Percentiles rank a stretch among this genome's conserved stretches.
phyloP scores from a whole-genome alignment of 2,329 filamentous ascomycete species.

The Talaromyces islandicus region DNA sequence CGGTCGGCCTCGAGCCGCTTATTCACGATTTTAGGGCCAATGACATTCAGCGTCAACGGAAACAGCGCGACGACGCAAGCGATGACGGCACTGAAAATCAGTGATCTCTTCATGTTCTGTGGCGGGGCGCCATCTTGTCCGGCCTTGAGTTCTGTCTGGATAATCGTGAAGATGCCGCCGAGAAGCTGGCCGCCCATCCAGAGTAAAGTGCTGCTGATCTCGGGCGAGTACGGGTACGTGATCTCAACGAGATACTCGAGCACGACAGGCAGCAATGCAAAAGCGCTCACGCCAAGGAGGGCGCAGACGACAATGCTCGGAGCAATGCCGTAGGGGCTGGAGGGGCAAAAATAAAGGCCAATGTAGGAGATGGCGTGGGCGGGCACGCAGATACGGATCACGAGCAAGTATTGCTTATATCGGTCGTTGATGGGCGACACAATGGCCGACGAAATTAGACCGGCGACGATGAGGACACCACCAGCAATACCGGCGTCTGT shows the following conservation, averaged over 20 bases:
- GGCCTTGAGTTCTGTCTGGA: conserved; percentile 66
- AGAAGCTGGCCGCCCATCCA: conserved; percentile 84
- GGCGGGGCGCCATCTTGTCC: conserved; percentile 51
- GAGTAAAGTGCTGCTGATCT: conserved; percentile 74
- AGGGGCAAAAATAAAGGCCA: conserved; percentile 72
- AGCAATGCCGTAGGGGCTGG: conserved; percentile 41
- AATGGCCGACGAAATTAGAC: conserved; percentile 70
- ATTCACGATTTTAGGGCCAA: conserved; percentile 50
- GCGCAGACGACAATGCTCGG: conserved; percentile 69
- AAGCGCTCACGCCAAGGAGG: conserved; percentile 71
- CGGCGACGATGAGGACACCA: conserved; percentile 81
- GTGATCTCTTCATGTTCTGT: conserved; percentile 64
- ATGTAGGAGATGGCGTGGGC: conserved; percentile 69
- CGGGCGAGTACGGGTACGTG: conserved; percentile 78
- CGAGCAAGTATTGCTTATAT: conserved; percentile 69
- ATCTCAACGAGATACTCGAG: conserved; percentile 85
- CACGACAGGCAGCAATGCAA: conserved; percentile 74
- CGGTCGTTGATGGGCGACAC: conserved; percentile 77
- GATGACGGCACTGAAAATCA: conserved; percentile 75
- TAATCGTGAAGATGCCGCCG: conserved; percentile 76
- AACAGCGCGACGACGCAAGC: conserved; percentile 59
- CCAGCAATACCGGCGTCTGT: conserved; percentile 85
- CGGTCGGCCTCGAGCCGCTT: conserved; percentile 33
- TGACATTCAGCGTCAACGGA: conserved; percentile 63
- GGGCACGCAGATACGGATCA: conserved; percentile 69